Base-by-base conservation (phyloP, 106 monocot species). In the Narthecium ossifragum region DNA sequence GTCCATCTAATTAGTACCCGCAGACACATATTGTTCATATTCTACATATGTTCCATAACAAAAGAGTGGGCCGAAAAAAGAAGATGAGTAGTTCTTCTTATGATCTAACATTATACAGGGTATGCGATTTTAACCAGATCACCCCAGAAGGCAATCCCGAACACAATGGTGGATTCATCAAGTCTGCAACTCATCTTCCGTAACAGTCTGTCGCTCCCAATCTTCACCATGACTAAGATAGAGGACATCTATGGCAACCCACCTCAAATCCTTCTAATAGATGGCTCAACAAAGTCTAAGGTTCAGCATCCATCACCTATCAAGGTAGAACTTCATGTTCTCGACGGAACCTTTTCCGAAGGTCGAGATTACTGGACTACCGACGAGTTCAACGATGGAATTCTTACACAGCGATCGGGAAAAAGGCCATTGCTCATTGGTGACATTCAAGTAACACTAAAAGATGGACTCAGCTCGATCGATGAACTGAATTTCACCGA, bases 401-500 rank as follows among this genome's bases (percentile, higher is more conserved):
- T 84, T 4, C 60, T 75, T 2, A 79, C 51, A 36, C 64, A 72
- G 52, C 53, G 84, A 1, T 10, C n/a, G 1, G 84, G 84, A 18
- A 84, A 62, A 66, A 54, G 72, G 37, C 84, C 75, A 7, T 48
- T 84, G 33, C 63, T 84, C 11, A 67, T 57, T 0, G 84, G 84
- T 27, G 68, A 79, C 1, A 53, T 68, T 11, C 57, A 43, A 24
- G 29, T 71, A 1, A 67, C 64, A 0, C 27, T 84, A 26, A 29
- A 55, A 2, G 71, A 84, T 9, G 75, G 71, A 0, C 15, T 12
- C 30, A 68, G 54, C 4, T 18, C 49, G 2, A 68, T 84, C 11
- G 64, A 43, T 2, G 79, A 72, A 1, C 79, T 84, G 51, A 56
- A 27, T 11, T 75, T 84, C 46, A 84, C 84, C 0, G 84, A 84